Percentiles rank a stretch among this genome's conserved stretches.
Conservation (phyloP, 2,329 filamentous ascomycete species). For the Escovopsis sp. region DNA sequence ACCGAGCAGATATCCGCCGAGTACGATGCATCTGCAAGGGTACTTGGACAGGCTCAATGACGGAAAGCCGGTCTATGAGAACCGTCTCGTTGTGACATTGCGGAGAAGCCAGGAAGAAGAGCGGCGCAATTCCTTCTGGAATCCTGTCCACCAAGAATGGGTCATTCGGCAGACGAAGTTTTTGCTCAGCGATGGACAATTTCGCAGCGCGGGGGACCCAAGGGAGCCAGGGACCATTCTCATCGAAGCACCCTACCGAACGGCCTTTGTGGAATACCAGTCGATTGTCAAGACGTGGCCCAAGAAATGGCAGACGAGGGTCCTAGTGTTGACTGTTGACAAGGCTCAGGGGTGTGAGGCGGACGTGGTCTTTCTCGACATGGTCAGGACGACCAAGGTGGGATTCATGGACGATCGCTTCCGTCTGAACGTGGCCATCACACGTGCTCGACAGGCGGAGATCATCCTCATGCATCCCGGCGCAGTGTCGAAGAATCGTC, state of each 20-base stretch:
- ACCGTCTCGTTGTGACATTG: slow-evolving; percentile 23
- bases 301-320: slow-evolving; percentile 13
- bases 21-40: slow-evolving; percentile 14
- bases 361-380: slow-evolving; percentile 32
- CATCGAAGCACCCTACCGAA: slow-evolving; percentile 29
- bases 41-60: slow-evolving; percentile 15
- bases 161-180: slow-evolving; percentile 18
- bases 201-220: slow-evolving; percentile 15
- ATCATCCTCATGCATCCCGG: slow-evolving; percentile 28
- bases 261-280: slow-evolving; percentile 22
- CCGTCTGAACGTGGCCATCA: slow-evolving; percentile 31
- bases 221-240: slow-evolving; percentile 23
- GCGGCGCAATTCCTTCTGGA: slow-evolving; percentile 24
- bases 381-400: slow-evolving; percentile 25
- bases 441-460: slow-evolving; percentile 29
- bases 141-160: slow-evolving; percentile 23
- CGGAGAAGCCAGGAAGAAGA: slow-evolving; percentile 13
- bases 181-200: slow-evolving; percentile 18
- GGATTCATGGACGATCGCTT: slow-evolving; percentile 29
- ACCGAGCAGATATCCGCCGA: slow-evolving; percentile 13
- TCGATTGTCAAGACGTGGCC: slow-evolving; percentile 15
- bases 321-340: slow-evolving; percentile 29
- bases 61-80: slow-evolving; percentile 13
- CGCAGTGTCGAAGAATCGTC: background rate
- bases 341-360: slow-evolving; percentile 32